phyloP scores from a whole-genome alignment of 257 asterid species.

The Ophiorrhiza pumila region DNA sequence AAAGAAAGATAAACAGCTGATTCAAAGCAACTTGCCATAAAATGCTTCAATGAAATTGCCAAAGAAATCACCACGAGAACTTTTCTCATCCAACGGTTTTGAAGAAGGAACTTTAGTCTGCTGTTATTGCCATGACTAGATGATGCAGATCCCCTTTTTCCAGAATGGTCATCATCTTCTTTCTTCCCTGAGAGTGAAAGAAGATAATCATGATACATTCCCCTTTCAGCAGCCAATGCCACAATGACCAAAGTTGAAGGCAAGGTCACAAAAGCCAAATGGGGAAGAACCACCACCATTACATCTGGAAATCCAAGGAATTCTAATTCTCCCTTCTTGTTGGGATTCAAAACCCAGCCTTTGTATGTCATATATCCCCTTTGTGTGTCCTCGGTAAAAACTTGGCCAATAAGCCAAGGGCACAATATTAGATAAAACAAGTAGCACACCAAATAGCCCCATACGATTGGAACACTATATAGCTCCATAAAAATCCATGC shows the following conservation, averaged over 20 bases:
- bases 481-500: constrained; percentile 61
- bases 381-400: constrained; percentile 43
- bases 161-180: constrained; percentile 53
- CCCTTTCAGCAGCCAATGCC: constrained; percentile 65
- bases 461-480: constrained; percentile 40
- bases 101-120: constrained; percentile 10
- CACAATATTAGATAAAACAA: constrained; percentile 69
- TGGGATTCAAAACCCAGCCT: constrained; percentile 65
- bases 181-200: constrained; percentile 75
- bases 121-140: constrained; percentile 9
- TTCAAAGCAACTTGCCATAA: constrained; percentile 38
- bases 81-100: constrained; percentile 59
- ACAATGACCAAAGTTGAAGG: constrained; percentile 48
- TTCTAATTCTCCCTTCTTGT: constrained; percentile 29
- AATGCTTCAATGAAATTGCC: constrained; percentile 62
- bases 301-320: constrained; percentile 85
- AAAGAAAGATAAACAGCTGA: not conserved
- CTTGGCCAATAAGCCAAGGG: constrained; percentile 88
- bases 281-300: constrained; percentile 84
- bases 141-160: constrained; percentile 21
- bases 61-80: constrained; percentile 44
- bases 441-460: constrained; percentile 50
- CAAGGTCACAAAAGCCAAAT: constrained; percentile 64
- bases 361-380: constrained; percentile 76
- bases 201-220: constrained; percentile 46